Conservation (phyloP, 352 stramenopile species). For the Achlya hypogyna region DNA sequence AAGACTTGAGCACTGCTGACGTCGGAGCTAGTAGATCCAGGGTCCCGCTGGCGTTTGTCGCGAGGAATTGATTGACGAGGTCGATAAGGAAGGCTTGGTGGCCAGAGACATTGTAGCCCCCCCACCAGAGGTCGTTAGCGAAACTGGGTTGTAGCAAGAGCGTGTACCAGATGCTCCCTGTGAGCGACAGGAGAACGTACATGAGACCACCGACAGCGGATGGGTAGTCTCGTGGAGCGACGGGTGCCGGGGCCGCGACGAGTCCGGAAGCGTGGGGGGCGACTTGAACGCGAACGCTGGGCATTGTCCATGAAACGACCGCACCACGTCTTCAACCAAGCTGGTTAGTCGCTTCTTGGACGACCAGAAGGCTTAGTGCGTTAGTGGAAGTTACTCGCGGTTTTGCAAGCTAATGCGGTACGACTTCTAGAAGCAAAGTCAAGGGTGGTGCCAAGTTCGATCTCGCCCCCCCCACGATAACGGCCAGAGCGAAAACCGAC, state of each 20-base stretch:
- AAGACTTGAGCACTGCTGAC: background rate
- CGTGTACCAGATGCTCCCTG: background rate
- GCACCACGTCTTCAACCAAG: no score
- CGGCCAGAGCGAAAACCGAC: background rate
- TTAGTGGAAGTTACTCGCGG: background rate
- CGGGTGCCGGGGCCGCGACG: no score
- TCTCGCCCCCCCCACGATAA: background rate
- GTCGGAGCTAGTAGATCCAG: background rate
- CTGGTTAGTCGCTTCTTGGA: no score
- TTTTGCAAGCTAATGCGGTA: background rate
- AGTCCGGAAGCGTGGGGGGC: no score
- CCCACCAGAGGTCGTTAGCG: slow-evolving; percentile 9
- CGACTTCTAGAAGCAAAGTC: no score
- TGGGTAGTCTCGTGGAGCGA: no score
- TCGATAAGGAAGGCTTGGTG: background rate
- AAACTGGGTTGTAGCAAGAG: background rate
- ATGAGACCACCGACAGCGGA: background rate
- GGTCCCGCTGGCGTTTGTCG: background rate
- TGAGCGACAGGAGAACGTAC: background rate
- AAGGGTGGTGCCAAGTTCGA: no score
- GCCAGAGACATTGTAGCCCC: background rate
- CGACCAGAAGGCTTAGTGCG: no score
- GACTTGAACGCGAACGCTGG: no score
- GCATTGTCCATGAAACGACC: no score
- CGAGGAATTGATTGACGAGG: background rate